Evolutionary conservation across 495 filamentous ascomycete species (phyloP).

Genomic region (Penicillium parvum): DNA sequence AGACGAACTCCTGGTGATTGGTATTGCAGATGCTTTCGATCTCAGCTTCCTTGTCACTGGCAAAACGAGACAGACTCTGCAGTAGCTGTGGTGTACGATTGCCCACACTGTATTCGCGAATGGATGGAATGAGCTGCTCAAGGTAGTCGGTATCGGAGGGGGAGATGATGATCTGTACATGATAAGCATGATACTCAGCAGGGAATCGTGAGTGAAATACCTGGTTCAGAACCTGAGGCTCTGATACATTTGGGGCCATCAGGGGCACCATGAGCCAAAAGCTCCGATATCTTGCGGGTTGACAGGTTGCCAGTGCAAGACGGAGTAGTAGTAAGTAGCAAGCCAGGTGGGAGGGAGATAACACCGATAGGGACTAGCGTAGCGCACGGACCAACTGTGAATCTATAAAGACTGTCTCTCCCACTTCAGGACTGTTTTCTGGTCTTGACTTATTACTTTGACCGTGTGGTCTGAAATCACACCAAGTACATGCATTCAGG

Average conservation of each 20-base stretch:
- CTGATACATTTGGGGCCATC: slow-evolving; percentile 26
- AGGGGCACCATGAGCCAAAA: slow-evolving; percentile 29
- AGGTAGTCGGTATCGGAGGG: slow-evolving; percentile 91
- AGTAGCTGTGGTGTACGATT: slow-evolving; percentile 69
- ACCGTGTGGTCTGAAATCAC: too few relatives aligned
- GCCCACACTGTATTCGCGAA: slow-evolving; percentile 82
- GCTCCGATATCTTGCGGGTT: too few relatives aligned
- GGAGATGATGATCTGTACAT: slow-evolving; percentile 77
- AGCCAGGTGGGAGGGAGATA: background rate
- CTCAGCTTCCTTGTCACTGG: slow-evolving; percentile 78
- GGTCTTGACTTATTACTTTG: too few relatives aligned
- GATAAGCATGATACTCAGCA: slow-evolving; percentile 2
- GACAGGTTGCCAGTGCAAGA: background rate
- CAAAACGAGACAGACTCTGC: slow-evolving; percentile 72
- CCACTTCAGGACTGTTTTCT: too few relatives aligned
- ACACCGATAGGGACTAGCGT: background rate
- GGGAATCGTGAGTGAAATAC: slow-evolving; percentile 24
- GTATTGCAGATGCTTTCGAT: slow-evolving; percentile 93
- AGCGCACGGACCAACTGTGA: background rate
- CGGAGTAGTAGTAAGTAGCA: too few relatives aligned
- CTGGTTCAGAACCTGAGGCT: slow-evolving; percentile 43
- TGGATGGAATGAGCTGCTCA: slow-evolving; percentile 87
- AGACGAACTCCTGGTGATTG: slow-evolving; percentile 95
- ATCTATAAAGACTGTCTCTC: too few relatives aligned
- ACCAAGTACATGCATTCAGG: too few relatives aligned